Evolutionary conservation across 768 basidiomycete species (phyloP), one percentile per base, ranked within the genome.

Genomic region (Russula sp.): DNA sequence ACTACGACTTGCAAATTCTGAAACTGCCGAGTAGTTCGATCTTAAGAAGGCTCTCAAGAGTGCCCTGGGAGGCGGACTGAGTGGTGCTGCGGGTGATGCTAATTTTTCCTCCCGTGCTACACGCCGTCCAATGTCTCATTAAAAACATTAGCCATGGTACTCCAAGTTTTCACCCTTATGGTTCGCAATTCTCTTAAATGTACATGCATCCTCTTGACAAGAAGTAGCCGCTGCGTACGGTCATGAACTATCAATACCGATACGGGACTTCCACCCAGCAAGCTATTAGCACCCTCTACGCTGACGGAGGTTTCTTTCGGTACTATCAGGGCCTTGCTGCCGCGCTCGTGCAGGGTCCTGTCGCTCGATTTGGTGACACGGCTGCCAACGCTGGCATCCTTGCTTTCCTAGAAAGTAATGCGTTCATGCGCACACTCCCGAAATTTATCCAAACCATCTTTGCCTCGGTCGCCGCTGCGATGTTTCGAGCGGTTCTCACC

Each of bases 241-340:
- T 94, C 58, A 98, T 98, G 96, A 98, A 98, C 77, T 97, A 90
- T 70, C 93, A 94, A 75, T 93, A 94, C 72, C 83, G 87, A 56
- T 94, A 84, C 70, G 94, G 94, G n/a, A 87, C 87, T 2, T 81
- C 84, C 1, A 84, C 84, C 7, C 83, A 83, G 0, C 74, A 79
- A 42, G 86, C 90, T 13, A 81, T 79, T 59, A 72, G 73, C 51
- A 90, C 82, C 3, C 83, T 95, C 18, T 88, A 88, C 70, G 74
- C 73, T 2, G 88, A 93, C 61, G 93, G 93, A 14, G 91, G 92
- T 9, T 87, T 81, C 77, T 76, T 81, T 41, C 82, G 95, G 46
- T 97, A 88, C 73, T 98, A 97, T 73, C 86, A 90, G 66, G 96
- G 96, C 7, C 81, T 98, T 39, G 69, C 73, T 0, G 90, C 94